These are phyloP conservation scores for Candida glucosophila DNA, from an alignment of 1,139 yeast species.

Conservation along the genomic window DNA sequence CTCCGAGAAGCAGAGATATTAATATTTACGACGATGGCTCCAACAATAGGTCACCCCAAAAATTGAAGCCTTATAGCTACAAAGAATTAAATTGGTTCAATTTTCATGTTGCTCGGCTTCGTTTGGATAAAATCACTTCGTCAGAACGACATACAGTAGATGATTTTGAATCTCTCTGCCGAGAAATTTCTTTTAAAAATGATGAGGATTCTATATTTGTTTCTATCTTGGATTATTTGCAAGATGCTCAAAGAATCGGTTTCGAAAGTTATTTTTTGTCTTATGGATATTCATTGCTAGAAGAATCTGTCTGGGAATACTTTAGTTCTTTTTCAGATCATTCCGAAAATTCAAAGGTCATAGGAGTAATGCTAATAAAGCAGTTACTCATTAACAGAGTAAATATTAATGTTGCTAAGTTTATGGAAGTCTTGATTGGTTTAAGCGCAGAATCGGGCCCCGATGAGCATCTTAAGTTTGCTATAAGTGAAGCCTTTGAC, in stretches of 20 bases:
- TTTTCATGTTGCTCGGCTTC: conserved; percentile 23
- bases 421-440: conserved; percentile 17
- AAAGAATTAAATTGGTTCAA: conserved; percentile 35
- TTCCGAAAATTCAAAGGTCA: conserved; percentile 10
- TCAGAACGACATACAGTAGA: conserved; percentile 9
- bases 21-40: conserved; percentile 28
- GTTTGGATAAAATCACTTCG: conserved; percentile 4
- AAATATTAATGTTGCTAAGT: conserved; percentile 10
- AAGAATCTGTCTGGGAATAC: conserved; percentile 20
- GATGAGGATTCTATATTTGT: conserved; percentile 12
- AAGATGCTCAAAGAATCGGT: too few relatives aligned
- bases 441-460: conserved; percentile 13
- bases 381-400: conserved; percentile 23
- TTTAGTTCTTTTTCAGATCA: conserved; percentile 8
- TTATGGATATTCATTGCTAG: conserved; percentile 18
- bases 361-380: conserved; percentile 26
- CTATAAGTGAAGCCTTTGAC: conserved; percentile 21
- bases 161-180: conserved; percentile 14
- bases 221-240: conserved; percentile 15
- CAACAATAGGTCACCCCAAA: conserved; percentile 24
- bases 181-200: conserved; percentile 6
- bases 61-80: conserved; percentile 21
- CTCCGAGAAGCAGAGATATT: conserved; percentile 27
- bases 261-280: conserved; percentile 16
- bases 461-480: conserved; percentile 14